phyloP scores from a whole-genome alignment of 2,329 filamentous ascomycete genomes.

The Dactylellina leptospora region DNA sequence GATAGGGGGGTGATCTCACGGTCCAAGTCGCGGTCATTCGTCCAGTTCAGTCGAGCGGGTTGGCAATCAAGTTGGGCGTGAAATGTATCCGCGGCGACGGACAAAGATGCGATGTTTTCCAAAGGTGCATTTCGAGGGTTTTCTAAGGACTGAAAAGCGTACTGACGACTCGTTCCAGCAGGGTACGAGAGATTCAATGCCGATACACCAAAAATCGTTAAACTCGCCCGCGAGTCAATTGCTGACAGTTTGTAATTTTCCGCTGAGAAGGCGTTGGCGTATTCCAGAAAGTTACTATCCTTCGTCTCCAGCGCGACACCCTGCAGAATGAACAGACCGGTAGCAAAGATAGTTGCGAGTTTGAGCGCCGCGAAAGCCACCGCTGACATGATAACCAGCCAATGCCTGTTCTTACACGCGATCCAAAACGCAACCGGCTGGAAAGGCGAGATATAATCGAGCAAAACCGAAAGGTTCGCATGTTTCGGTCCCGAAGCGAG shows the following conservation, averaged over 20 bases:
- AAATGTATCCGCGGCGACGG: conserved; percentile 28
- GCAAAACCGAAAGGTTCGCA: conserved; percentile 45
- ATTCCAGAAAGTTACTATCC: conserved; percentile 22
- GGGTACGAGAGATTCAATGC: conserved; percentile 47
- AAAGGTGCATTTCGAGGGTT: conserved; percentile 23
- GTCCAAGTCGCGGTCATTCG: conserved; percentile 8
- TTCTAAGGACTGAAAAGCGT: conserved; percentile 31
- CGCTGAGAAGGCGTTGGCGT: conserved; percentile 25
- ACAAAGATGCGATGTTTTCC: conserved; percentile 38
- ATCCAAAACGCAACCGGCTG: conserved; percentile 46
- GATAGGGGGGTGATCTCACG: conserved; percentile 32
- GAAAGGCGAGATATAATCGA: conserved; percentile 54
- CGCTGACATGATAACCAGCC: conserved; percentile 37
- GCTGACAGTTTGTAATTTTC: conserved; percentile 4
- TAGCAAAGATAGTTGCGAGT: conserved; percentile 46
- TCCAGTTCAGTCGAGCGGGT: conserved; percentile 34
- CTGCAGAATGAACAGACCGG: conserved; percentile 49
- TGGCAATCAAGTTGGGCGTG: conserved; percentile 42
- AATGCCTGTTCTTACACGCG: conserved; percentile 51
- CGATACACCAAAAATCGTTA: conserved; percentile 27
- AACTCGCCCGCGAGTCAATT: conserved; percentile 39
- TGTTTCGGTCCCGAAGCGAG: conserved; percentile 44
- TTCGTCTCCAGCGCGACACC: conserved; percentile 17
- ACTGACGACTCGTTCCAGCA: conserved; percentile 42
- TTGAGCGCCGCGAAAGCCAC: conserved; percentile 38